These are phyloP conservation scores for Trichophyton simii DNA, from an alignment of 2,329 filamentous ascomycete species.

Conservation along the genomic window DNA sequence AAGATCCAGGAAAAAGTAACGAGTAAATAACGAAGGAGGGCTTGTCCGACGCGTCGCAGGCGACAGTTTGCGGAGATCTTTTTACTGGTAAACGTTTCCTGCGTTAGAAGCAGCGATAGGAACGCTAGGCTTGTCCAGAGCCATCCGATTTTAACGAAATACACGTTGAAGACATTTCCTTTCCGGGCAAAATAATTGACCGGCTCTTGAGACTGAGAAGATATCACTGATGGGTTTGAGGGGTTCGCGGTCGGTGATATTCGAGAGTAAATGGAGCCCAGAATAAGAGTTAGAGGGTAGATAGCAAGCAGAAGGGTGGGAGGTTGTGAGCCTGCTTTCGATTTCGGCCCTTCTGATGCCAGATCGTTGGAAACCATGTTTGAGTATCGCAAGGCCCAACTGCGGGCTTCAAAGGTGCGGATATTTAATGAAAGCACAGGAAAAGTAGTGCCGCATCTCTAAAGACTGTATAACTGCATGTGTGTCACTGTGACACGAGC, in stretches of 20 bases:
- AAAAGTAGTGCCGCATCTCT: neutral
- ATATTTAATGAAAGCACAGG: neutral
- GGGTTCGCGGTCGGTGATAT: constrained; percentile 58
- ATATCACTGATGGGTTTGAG: neutral
- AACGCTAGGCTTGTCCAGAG: constrained; percentile 75
- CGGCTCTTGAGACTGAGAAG: constrained; percentile 10
- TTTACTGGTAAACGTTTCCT: constrained; percentile 44
- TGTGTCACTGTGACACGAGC: neutral
- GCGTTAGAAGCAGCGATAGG: constrained; percentile 53
- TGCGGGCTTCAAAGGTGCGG: neutral
- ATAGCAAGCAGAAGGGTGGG: constrained; percentile 53
- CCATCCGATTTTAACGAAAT: constrained; percentile 95
- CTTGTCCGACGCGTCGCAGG: constrained; percentile 43
- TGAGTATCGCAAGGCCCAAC: neutral
- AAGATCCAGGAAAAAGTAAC: constrained; percentile 71
- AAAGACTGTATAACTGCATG: neutral
- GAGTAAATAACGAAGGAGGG: constrained; percentile 53
- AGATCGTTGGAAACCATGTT: neutral
- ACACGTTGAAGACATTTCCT: constrained; percentile 77
- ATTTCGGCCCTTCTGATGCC: neutral
- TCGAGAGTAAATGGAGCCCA: constrained; percentile 69
- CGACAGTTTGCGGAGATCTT: constrained; percentile 24
- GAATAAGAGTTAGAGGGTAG: constrained; percentile 65
- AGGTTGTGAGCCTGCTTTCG: constrained; percentile 23
- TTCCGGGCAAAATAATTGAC: constrained; percentile 81